A percentile compares a stretch with the other conserved stretches of the same genome.
Evolutionary conservation across 1,284 basidiomycete genomes (phyloP).

Genomic region (Ustilago curta): DNA sequence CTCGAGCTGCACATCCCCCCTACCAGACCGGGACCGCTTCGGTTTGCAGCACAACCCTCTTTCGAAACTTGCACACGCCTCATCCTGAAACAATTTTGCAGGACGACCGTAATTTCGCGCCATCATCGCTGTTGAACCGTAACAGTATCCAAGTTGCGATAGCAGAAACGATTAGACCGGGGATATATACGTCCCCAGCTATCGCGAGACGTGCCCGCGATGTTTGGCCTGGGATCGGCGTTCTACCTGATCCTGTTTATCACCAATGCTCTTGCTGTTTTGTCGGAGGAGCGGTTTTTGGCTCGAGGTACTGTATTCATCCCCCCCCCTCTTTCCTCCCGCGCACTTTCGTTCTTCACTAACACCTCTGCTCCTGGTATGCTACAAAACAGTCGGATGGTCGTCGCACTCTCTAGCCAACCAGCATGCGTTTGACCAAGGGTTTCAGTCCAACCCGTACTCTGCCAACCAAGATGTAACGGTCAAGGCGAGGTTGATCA

Average conservation of each 20-base stretch:
- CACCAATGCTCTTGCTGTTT: slow-evolving; percentile 90
- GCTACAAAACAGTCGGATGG: slow-evolving; percentile 87
- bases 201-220: slow-evolving; percentile 1
- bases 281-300: slow-evolving; percentile 94
- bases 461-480: slow-evolving; percentile 67
- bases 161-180: too few relatives aligned
- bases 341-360: neutral
- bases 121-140: too few relatives aligned
- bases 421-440: slow-evolving; percentile 39
- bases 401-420: slow-evolving; percentile 70
- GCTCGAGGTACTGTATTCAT: slow-evolving; percentile 80
- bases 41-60: too few relatives aligned
- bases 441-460: slow-evolving; percentile 36
- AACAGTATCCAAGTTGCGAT: too few relatives aligned
- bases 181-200: too few relatives aligned
- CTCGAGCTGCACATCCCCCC: too few relatives aligned
- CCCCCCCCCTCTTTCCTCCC: neutral
- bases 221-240: slow-evolving; percentile 66
- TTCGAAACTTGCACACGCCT: too few relatives aligned
- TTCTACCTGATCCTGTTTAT: slow-evolving; percentile 77
- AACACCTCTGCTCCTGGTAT: neutral
- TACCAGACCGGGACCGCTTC: too few relatives aligned
- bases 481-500: slow-evolving; percentile 86
- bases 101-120: too few relatives aligned
- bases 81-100: too few relatives aligned